Percentiles rank a stretch among this genome's conserved stretches.
phyloP scores from a whole-genome alignment of 805 yeast species.

The Metschnikowia rubicola region DNA sequence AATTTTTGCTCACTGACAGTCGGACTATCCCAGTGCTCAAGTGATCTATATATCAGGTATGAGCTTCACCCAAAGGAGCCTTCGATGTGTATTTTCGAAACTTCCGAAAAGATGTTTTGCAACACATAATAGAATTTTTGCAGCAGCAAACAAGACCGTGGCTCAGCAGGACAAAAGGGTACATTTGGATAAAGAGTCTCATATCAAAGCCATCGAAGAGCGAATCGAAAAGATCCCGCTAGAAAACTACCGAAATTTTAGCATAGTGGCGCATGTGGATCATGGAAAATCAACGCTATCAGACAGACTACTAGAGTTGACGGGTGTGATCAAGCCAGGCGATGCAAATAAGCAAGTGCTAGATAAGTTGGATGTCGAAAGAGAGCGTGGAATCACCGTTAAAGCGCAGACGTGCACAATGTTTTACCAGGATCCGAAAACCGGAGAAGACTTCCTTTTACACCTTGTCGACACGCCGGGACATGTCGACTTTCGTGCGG shows the following conservation, averaged over 20 bases:
- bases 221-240: conserved; percentile 78
- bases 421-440: conserved; percentile 62
- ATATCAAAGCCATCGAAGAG: conserved; percentile 39
- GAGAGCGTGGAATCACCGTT: conserved; percentile 95
- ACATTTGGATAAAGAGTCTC: conserved; percentile 31
- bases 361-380: conserved; percentile 89
- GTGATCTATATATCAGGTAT: not conserved
- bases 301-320: conserved; percentile 80
- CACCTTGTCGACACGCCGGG: conserved; percentile 98
- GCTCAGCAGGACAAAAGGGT: conserved; percentile 26
- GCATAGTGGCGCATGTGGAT: conserved; percentile 95
- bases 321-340: conserved; percentile 82
- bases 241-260: conserved; percentile 80
- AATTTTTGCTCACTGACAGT: not conserved
- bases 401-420: conserved; percentile 96
- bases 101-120: conserved; percentile 1
- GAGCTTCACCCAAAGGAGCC: not conserved
- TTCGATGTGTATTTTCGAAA: not conserved
- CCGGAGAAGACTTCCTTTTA: conserved; percentile 70
- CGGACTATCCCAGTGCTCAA: not conserved
- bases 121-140: not conserved
- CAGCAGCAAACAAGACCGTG: conserved; percentile 14
- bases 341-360: conserved; percentile 70
- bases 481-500: conserved; percentile 93
- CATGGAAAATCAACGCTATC: conserved; percentile 87